Evolutionary conservation across 768 basidiomycete genomes (phyloP).

Genomic region (Lenzites betulinus): DNA sequence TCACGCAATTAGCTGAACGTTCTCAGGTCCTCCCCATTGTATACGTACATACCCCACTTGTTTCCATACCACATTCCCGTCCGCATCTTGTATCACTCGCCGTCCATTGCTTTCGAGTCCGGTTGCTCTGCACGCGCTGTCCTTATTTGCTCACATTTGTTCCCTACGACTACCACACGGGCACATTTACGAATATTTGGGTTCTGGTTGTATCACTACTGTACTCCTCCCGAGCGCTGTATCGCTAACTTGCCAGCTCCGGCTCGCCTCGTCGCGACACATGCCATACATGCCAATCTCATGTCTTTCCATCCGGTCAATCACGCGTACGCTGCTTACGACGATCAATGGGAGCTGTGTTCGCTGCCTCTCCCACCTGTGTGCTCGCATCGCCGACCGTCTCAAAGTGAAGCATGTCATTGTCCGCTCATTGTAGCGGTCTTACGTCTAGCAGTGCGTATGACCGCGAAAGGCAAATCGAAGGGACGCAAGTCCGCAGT

Average conservation of each 20-base stretch:
- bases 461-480: neutral
- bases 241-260: neutral
- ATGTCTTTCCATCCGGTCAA: no score
- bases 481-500: neutral
- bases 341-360: no score
- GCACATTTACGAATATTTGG: constrained; percentile 12
- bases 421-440: neutral
- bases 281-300: neutral
- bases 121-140: neutral
- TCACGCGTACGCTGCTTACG: no score
- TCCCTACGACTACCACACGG: neutral
- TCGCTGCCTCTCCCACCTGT: neutral
- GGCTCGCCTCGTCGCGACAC: neutral
- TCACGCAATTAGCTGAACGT: constrained; percentile 12
- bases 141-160: neutral
- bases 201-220: constrained; percentile 16
- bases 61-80: constrained; percentile 12
- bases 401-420: neutral
- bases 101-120: neutral
- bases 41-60: constrained; percentile 5
- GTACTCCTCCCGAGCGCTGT: constrained; percentile 7
- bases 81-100: neutral
- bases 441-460: neutral
- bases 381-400: no score
- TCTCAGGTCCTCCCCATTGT: constrained; percentile 8